Evolutionary conservation across 495 filamentous ascomycete species (phyloP), one percentile per base, ranked within the genome.

Genomic region (Tuber magnatum): DNA sequence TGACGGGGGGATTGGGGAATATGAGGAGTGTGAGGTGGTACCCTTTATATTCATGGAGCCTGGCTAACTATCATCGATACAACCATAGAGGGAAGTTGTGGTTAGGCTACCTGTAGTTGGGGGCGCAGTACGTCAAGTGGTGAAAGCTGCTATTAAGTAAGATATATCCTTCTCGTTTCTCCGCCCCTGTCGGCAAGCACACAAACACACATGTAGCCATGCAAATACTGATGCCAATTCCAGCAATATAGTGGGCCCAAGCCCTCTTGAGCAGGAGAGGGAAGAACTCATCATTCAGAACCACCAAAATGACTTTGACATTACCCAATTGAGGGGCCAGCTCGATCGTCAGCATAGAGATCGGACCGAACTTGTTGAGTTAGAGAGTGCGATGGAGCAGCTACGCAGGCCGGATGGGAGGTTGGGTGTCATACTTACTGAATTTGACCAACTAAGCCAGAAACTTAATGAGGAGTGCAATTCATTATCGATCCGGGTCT

Each of bases 371-470:
- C 56, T 65, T 32, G 56, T 65, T 20, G 56, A 65, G 28, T 65
- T 65, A 8, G 56, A 65, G 32, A 65, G 56, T 65, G 56, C 56
- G 18, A 65, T 65, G 56, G 56, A 35, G 56, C 56, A 65, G 56
- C 12, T 65, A 2, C 56, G 56, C 1, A 65, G 32, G 35, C 56
- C 56, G 14, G 56, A 65, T 65, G 56, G 56, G 28, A 32, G 28
- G 28, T 65, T 65, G 28, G 56, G 56, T 20, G 28, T 5, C 28
- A 28, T 65, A 8, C 56, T 65, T 35, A 35, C 56, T 65, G 56
- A 65, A 35, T 65, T 65, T 35, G 56, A 65, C 18, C 56, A 65
- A 18, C 56, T 65, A 65, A 65, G 28, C 56, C 56, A 65, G 28
- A 65, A 12, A 18, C 56, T 65, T 14, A 18, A 65, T 35, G 56